Evolutionary conservation across 1,284 basidiomycete species (phyloP).

Genomic region (Termitomyces sp.): DNA sequence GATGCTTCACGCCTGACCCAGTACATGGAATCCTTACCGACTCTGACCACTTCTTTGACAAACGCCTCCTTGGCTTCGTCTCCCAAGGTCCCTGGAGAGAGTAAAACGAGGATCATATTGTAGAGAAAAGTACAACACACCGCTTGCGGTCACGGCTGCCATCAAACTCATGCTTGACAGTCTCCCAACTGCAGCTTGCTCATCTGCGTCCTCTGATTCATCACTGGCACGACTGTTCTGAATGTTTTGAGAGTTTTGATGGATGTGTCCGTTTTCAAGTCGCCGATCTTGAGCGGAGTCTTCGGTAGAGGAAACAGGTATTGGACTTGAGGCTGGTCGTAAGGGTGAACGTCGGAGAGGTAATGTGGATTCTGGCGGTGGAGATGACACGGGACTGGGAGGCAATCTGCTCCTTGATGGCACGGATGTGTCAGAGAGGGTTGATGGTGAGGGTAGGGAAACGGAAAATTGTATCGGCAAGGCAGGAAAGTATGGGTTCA

Average conservation of each 20-base stretch:
- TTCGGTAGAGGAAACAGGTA: slow-evolving; percentile 10
- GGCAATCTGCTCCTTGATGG: neutral
- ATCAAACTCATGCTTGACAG: slow-evolving; percentile 92
- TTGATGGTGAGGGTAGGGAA: slow-evolving; percentile 1
- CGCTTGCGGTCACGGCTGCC: slow-evolving; percentile 75
- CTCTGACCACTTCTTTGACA: slow-evolving; percentile 77
- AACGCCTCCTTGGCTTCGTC: slow-evolving; percentile 65
- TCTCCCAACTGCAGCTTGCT: slow-evolving; percentile 83
- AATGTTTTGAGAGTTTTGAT: slow-evolving; percentile 13
- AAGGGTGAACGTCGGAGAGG: neutral
- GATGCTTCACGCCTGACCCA: slow-evolving; percentile 90
- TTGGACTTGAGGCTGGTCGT: neutral
- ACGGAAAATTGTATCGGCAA: slow-evolving; percentile 11
- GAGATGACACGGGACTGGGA: neutral
- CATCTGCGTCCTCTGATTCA: slow-evolving; percentile 36
- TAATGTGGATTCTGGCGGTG: neutral
- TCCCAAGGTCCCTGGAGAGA: slow-evolving; percentile 48
- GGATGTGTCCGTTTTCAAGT: neutral
- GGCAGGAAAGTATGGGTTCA: slow-evolving; percentile 40
- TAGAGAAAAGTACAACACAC: slow-evolving; percentile 34
- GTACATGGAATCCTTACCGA: slow-evolving; percentile 73
- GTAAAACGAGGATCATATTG: slow-evolving; percentile 4
- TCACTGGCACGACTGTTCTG: slow-evolving; percentile 25
- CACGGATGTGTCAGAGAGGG: neutral
- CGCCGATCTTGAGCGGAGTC: slow-evolving; percentile 3